Base-by-base conservation (phyloP, 2,329 filamentous ascomycete genomes). In the Aureobasidium sp. region DNA sequence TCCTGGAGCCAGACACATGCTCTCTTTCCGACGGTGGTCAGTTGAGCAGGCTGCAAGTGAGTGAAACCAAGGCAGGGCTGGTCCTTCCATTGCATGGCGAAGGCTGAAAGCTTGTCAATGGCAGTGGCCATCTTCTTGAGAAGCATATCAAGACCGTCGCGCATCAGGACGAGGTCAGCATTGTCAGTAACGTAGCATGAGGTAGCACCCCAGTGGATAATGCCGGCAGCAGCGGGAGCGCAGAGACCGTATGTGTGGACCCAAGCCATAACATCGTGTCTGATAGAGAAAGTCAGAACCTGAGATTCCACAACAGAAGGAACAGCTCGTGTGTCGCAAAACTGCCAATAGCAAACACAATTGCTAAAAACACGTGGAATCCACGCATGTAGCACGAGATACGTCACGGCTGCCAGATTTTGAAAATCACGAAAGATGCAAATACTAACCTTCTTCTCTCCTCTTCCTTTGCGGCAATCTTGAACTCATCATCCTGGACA, bases 81-180 rank as follows among this genome's bases (percentile, higher is more conserved):
- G 62, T 83, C 80, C 76, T 91, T 91, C 79, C 87, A 87, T 71
- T 91, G 72, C 64, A 87, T 72, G 5, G 91, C 88, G 72, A 96
- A 94, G 36, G 80, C 73, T 27, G 83, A 80, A 32, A 96, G 80
- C 74, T 91, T 91, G 65, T 84, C 77, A 66, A 96, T 87, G 61
- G 91, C 87, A 68, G 86, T 90, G 58, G 90, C 90, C 7, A 96
- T 76, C 75, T 92, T 95, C 39, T 85, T 85, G 9, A 89, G 78
- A 4, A 96, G 73, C n/a, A 96, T 76, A 67, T 93, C 84, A 62
- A 96, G 77, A 6, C 84, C 91, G 64, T 91, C 84, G 27, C 85
- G 79, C 69, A 91, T 82, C 69, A 95, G 84, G 66, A 95, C 90
- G 39, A 93, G 77, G 68, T 93, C 90, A 2, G 87, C 82, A 66